phyloP scores from a whole-genome alignment of 1,139 yeast species.

The Suhomyces chickasaworum region DNA sequence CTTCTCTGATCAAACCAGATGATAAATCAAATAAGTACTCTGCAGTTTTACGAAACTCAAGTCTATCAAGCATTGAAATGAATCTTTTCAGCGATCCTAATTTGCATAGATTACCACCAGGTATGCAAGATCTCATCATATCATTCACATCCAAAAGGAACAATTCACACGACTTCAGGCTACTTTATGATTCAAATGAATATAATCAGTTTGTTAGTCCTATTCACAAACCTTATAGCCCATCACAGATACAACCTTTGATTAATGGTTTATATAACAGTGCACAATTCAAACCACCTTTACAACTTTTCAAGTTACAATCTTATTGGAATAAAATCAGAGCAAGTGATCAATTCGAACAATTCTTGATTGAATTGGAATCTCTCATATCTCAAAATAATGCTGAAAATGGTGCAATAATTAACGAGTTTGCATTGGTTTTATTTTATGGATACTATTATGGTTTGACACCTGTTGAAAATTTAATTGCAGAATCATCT shows the following conservation, averaged over 20 bases:
- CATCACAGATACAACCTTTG: conserved; percentile 33
- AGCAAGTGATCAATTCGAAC: conserved; percentile 40
- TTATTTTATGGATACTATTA: conserved; percentile 63
- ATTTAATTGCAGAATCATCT: conserved; percentile 46
- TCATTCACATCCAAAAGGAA: conserved; percentile 52
- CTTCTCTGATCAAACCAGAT: not conserved
- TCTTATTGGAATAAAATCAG: conserved; percentile 54
- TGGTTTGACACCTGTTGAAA: conserved; percentile 49
- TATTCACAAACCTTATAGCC: conserved; percentile 42
- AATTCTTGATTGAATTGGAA: conserved; percentile 35
- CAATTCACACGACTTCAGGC: conserved; percentile 25
- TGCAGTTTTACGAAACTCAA: conserved; percentile 35
- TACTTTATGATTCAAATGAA: conserved; percentile 29
- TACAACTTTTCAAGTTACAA: conserved; percentile 41
- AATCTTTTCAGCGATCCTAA: conserved; percentile 41
- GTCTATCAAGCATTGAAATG: conserved; percentile 34
- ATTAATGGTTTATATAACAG: conserved; percentile 15
- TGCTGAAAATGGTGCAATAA: conserved; percentile 25
- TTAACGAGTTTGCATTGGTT: conserved; percentile 46
- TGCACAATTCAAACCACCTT: conserved; percentile 32
- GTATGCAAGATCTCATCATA: conserved; percentile 64
- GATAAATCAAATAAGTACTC: conserved; percentile 20
- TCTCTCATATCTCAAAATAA: conserved; percentile 25
- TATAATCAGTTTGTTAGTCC: conserved; percentile 36
- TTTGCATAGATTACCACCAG: conserved; percentile 63